Percentiles rank a stretch among this genome's conserved stretches.
Conservation (phyloP, 495 filamentous ascomycete genomes). For the Parathielavia appendiculata region DNA sequence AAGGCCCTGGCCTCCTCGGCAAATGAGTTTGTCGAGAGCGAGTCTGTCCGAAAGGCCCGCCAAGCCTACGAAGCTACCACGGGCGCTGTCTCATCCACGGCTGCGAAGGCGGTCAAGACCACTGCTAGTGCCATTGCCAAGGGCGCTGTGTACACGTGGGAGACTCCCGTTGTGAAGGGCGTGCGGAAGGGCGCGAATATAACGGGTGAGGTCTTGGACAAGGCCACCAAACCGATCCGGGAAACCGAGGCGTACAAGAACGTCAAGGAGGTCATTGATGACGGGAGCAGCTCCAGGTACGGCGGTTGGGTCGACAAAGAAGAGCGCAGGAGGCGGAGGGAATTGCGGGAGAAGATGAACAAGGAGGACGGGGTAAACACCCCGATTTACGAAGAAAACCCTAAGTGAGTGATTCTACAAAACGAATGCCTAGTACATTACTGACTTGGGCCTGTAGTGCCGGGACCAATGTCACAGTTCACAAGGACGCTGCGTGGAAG, state of each 20-base stretch:
- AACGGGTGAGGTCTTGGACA: slow-evolving; percentile 82
- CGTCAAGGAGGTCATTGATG: slow-evolving; percentile 94
- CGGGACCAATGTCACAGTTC: slow-evolving; percentile 86
- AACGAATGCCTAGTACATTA: neutral
- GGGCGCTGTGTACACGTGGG: slow-evolving; percentile 93
- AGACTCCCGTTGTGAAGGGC: slow-evolving; percentile 86
- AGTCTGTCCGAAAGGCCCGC: slow-evolving; percentile 79
- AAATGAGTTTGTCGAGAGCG: slow-evolving; percentile 88
- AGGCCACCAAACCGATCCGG: slow-evolving; percentile 85
- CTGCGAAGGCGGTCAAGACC: slow-evolving; percentile 71
- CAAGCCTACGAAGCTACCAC: slow-evolving; percentile 80
- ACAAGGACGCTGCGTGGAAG: slow-evolving; percentile 96
- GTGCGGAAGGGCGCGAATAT: slow-evolving; percentile 79
- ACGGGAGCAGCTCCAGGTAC: slow-evolving; percentile 92
- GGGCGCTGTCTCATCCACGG: slow-evolving; percentile 64
- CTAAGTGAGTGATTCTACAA: slow-evolving; percentile 58
- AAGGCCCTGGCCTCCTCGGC: slow-evolving; percentile 85
- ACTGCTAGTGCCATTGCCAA: slow-evolving; percentile 84
- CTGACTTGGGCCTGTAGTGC: slow-evolving; percentile 54
- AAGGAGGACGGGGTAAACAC: slow-evolving; percentile 47
- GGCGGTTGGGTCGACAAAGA: slow-evolving; percentile 96
- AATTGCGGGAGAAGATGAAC: slow-evolving; percentile 65
- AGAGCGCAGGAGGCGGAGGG: slow-evolving; percentile 71
- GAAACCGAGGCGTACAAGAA: slow-evolving; percentile 91
- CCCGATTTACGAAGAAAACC: slow-evolving; percentile 73